Evolutionary conservation across 1,139 yeast species (phyloP).

Genomic region (Saccharomyces uvarum): DNA sequence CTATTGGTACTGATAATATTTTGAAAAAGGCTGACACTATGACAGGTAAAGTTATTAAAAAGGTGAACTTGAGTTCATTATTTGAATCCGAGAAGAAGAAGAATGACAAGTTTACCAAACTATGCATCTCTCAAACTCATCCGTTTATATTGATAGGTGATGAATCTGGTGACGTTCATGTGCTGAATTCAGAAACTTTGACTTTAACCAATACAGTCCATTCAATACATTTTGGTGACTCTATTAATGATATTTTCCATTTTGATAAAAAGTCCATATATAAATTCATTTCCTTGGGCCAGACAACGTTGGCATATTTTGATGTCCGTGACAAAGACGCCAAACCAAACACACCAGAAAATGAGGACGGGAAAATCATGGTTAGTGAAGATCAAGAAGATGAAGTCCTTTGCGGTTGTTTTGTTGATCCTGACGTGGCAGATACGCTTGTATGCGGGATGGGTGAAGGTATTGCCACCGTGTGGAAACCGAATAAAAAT

Average conservation of each 20-base stretch:
- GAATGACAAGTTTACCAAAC: slow-evolving; percentile 43
- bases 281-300: slow-evolving; percentile 74
- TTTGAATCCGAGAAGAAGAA: neutral
- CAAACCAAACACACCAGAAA: slow-evolving; percentile 13
- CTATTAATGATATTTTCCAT: slow-evolving; percentile 65
- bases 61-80: slow-evolving; percentile 32
- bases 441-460: slow-evolving; percentile 73
- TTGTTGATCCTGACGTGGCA: slow-evolving; percentile 55
- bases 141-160: slow-evolving; percentile 68
- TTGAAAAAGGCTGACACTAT: slow-evolving; percentile 66
- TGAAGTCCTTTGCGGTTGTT: slow-evolving; percentile 70
- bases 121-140: slow-evolving; percentile 57
- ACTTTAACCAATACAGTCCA: slow-evolving; percentile 38
- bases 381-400: slow-evolving; percentile 87
- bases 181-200: slow-evolving; percentile 50
- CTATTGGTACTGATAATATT: slow-evolving; percentile 75
- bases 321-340: slow-evolving; percentile 54
- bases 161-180: slow-evolving; percentile 61
- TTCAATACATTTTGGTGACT: slow-evolving; percentile 57
- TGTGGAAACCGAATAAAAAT: slow-evolving; percentile 75
- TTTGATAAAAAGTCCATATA: slow-evolving; percentile 67
- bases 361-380: slow-evolving; percentile 39
- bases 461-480: slow-evolving; percentile 86
- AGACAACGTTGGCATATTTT: slow-evolving; percentile 71
- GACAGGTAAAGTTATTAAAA: slow-evolving; percentile 70